phyloP scores from a whole-genome alignment of 306 rosid genomes.

The Citrullus colocynthis region DNA sequence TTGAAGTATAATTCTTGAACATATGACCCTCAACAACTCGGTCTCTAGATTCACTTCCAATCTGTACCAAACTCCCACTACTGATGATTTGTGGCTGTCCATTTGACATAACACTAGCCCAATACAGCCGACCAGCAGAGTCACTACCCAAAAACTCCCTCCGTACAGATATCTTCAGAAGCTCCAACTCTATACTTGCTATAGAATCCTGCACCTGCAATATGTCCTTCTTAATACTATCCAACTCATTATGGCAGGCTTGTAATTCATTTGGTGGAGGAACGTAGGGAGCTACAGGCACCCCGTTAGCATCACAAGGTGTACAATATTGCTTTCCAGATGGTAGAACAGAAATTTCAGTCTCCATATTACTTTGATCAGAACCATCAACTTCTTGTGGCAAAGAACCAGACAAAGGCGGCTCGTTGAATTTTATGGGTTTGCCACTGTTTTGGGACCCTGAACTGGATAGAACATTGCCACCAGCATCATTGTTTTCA shows the following conservation, averaged over 20 bases:
- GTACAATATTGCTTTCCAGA: constrained; percentile 25
- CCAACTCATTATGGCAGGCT: constrained; percentile 50
- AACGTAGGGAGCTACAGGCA: constrained; percentile 22
- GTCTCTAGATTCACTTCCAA: constrained; percentile 22
- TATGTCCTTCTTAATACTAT: constrained; percentile 43
- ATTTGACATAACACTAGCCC: constrained; percentile 47
- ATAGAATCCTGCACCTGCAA: constrained; percentile 54
- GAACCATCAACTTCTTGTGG: constrained; percentile 43
- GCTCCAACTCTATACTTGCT: constrained; percentile 38
- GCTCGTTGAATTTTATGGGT: constrained; percentile 20
- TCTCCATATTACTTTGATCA: constrained; percentile 30
- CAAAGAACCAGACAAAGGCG: constrained; percentile 27
- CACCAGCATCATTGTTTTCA: constrained; percentile 3
- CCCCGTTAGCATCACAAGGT: constrained; percentile 20
- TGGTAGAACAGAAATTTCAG: constrained; percentile 22
- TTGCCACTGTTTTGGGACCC: constrained; percentile 32
- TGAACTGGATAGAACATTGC: neutral
- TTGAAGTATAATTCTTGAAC: constrained; percentile 21
- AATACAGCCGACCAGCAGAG: constrained; percentile 60
- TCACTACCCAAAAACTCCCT: constrained; percentile 81
- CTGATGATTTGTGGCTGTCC: constrained; percentile 48
- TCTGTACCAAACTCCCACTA: constrained; percentile 39
- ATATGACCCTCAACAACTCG: constrained; percentile 19
- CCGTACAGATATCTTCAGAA: constrained; percentile 54
- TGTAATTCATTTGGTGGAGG: constrained; percentile 42